Evolutionary conservation across 2,329 filamentous ascomycete species (phyloP).

Genomic region (Pleomassaria siparia): DNA sequence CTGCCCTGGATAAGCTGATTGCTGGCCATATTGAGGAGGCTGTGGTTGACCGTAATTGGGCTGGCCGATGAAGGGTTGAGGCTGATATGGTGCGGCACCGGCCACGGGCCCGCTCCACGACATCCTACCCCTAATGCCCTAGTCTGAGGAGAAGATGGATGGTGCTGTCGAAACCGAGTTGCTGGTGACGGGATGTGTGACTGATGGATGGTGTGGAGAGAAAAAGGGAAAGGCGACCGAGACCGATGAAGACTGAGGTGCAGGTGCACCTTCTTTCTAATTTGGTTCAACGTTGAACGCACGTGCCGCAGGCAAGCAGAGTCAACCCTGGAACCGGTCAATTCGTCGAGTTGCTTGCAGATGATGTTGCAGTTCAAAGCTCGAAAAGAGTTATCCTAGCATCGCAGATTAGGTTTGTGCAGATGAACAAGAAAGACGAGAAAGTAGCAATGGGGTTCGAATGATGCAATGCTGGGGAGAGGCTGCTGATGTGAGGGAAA

Average conservation of each 20-base stretch:
- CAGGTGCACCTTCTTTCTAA: slow-evolving; percentile 26
- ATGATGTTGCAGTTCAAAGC: not conserved
- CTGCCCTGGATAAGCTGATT: slow-evolving; percentile 33
- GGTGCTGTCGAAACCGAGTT: not conserved
- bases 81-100: slow-evolving; percentile 36
- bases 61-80: slow-evolving; percentile 31
- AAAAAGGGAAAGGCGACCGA: slow-evolving; percentile 6
- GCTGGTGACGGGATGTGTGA: not conserved
- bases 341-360: not conserved
- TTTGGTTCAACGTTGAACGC: slow-evolving; percentile 22
- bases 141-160: slow-evolving; percentile 4
- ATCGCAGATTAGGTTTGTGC: not conserved
- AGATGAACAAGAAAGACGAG: not conserved
- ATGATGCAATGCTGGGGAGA: slow-evolving; percentile 9
- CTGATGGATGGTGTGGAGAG: not conserved
- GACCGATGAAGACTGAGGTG: slow-evolving; percentile 19
- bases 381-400: not conserved
- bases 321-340: slow-evolving; percentile 10
- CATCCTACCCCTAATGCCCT: slow-evolving; percentile 23
- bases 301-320: slow-evolving; percentile 26
- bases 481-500: slow-evolving; percentile 26
- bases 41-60: slow-evolving; percentile 29
- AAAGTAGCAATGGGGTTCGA: too few species aligned
- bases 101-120: slow-evolving; percentile 40
- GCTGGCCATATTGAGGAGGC: slow-evolving; percentile 35